Conservation (phyloP, 2,329 filamentous ascomycete genomes). For the Talaromyces albobiverticillius region DNA sequence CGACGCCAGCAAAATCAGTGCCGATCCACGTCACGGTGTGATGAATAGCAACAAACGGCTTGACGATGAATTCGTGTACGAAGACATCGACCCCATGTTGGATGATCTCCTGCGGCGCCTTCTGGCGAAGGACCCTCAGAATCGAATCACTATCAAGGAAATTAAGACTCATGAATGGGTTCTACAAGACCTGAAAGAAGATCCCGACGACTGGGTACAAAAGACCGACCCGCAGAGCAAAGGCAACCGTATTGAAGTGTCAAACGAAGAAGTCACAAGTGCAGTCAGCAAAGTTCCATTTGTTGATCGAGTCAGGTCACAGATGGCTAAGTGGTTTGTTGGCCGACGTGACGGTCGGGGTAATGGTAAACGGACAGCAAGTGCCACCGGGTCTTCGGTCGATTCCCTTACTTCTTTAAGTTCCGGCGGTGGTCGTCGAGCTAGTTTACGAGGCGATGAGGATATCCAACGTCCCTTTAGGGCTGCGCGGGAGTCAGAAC, state of each 20-base stretch:
- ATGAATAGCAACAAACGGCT: conserved; percentile 68
- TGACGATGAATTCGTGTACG: conserved; percentile 77
- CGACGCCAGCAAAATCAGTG: conserved; percentile 18
- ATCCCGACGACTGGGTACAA: conserved; percentile 81
- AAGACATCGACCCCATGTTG: conserved; percentile 77
- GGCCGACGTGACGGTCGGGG: conserved; percentile 38
- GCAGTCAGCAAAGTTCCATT: conserved; percentile 89
- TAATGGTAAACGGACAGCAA: conserved; percentile 48
- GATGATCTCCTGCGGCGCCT: conserved; percentile 75
- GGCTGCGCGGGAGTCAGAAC: conserved; percentile 56
- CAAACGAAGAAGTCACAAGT: conserved; percentile 81
- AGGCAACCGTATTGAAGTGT: conserved; percentile 86
- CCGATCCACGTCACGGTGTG: conserved; percentile 26
- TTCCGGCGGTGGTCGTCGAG: conserved; percentile 47
- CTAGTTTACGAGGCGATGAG: conserved; percentile 60
- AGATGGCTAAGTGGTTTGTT: conserved; percentile 64
- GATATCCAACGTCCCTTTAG: conserved; percentile 51
- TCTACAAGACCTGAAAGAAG: conserved; percentile 65
- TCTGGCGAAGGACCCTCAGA: conserved; percentile 82
- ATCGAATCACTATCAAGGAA: conserved; percentile 83
- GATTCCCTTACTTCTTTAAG: conserved; percentile 56
- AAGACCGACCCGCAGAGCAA: conserved; percentile 84
- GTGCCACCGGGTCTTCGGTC: conserved; percentile 53
- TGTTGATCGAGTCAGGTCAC: conserved; percentile 78
- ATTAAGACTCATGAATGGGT: conserved; percentile 96